Evolutionary conservation across 768 basidiomycete genomes (phyloP).

Genomic region (Trametes coccinea): DNA sequence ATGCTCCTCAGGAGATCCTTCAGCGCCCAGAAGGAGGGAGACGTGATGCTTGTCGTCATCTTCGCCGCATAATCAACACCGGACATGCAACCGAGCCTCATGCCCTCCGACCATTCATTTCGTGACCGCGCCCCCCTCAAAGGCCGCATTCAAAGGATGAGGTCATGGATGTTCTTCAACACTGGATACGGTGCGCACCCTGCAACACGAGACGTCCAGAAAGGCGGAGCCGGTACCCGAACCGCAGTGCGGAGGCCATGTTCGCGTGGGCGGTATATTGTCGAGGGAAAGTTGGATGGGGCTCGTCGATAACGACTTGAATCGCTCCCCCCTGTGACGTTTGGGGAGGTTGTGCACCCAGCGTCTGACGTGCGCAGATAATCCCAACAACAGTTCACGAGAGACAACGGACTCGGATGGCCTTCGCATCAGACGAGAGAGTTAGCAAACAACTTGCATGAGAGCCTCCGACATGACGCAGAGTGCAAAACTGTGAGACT

Average conservation of each 20-base stretch:
- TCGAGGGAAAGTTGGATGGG: background rate
- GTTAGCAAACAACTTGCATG: background rate
- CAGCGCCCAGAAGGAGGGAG: background rate
- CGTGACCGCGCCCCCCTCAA: background rate
- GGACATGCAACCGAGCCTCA: background rate
- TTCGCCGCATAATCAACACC: constrained; percentile 6
- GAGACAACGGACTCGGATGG: background rate
- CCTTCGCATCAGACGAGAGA: background rate
- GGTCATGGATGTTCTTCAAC: background rate
- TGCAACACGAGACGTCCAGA: background rate
- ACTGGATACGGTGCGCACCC: background rate
- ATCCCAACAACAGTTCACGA: background rate
- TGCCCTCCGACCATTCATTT: background rate
- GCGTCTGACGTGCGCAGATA: background rate
- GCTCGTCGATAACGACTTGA: background rate
- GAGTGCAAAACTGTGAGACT: background rate
- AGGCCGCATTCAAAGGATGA: background rate
- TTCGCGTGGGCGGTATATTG: background rate
- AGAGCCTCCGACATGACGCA: too few relatives aligned
- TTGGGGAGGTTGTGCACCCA: background rate
- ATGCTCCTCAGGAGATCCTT: background rate
- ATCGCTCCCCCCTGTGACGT: constrained; percentile 8
- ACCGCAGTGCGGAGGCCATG: background rate
- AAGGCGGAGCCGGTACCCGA: background rate
- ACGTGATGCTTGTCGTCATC: constrained; percentile 1